Evolutionary conservation across 75 land plant species (phyloP).

Genomic region (Cupressus sempervirens): DNA sequence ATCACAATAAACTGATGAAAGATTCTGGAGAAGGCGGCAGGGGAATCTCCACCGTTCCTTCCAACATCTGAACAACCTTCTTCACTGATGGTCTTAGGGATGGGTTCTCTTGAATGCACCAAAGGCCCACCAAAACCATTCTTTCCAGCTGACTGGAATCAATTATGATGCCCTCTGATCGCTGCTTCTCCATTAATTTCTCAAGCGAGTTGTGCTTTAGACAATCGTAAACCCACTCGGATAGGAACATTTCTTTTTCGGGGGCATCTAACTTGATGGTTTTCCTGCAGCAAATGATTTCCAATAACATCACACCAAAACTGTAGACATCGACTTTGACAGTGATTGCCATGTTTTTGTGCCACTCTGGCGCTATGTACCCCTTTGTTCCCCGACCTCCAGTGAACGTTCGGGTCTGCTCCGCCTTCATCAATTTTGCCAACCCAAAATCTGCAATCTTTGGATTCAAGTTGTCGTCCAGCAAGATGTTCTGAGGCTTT

Average conservation of each 20-base stretch:
- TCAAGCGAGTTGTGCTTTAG: slow-evolving; percentile 10
- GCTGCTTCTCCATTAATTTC: slow-evolving; percentile 9
- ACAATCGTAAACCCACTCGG: slow-evolving; percentile 20
- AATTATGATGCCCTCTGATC: background rate
- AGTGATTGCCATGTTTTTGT: slow-evolving; percentile 10
- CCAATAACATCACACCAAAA: slow-evolving; percentile 20
- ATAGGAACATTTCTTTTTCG: slow-evolving; percentile 14
- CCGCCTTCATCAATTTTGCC: slow-evolving; percentile 20
- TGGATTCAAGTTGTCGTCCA: slow-evolving; percentile 8
- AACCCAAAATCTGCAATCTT: slow-evolving; percentile 26
- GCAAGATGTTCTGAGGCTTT: slow-evolving; percentile 26
- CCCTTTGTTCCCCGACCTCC: slow-evolving; percentile 36
- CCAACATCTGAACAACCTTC: slow-evolving; percentile 30
- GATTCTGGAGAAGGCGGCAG: slow-evolving; percentile 11
- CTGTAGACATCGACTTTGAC: slow-evolving; percentile 23
- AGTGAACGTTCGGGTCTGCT: slow-evolving; percentile 21
- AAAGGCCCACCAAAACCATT: slow-evolving; percentile 24
- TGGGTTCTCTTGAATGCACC: slow-evolving; percentile 37
- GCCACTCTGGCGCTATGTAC: slow-evolving; percentile 59
- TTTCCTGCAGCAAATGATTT: slow-evolving; percentile 21
- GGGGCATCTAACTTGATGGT: slow-evolving; percentile 1
- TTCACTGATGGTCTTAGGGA: slow-evolving; percentile 24
- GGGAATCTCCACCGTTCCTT: slow-evolving; percentile 21
- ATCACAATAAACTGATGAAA: background rate
- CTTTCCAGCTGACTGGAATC: slow-evolving; percentile 19